phyloP scores from a whole-genome alignment of 1,284 basidiomycete species.

The Austropuccinia psidii region DNA sequence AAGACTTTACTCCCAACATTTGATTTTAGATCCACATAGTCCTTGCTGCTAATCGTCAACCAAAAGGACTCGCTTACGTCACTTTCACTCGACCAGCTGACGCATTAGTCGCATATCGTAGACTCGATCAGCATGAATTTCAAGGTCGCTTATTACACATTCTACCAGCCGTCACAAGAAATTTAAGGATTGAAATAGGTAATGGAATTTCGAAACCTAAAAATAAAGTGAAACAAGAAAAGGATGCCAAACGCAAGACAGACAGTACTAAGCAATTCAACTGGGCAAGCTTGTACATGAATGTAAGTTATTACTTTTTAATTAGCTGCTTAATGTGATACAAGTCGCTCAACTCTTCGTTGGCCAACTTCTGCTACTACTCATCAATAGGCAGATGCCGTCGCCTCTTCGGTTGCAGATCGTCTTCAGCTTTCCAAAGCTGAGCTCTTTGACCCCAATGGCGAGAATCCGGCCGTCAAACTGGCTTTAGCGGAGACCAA shows the following conservation, averaged over 20 bases:
- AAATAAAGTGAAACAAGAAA: constrained; percentile 54
- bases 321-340: neutral
- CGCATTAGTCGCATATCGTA: constrained; percentile 68
- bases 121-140: constrained; percentile 75
- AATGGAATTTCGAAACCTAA: neutral
- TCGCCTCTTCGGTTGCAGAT: constrained; percentile 71
- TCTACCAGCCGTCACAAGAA: constrained; percentile 68
- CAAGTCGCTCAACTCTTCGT: neutral
- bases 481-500: constrained; percentile 93
- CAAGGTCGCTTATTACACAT: constrained; percentile 89
- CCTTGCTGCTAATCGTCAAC: constrained; percentile 59
- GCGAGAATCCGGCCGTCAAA: constrained; percentile 62
- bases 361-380: neutral
- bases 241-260: constrained; percentile 60
- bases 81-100: constrained; percentile 61
- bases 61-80: constrained; percentile 76
- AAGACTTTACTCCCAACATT: too few species aligned
- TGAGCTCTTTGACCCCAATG: constrained; percentile 63
- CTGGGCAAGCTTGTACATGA: constrained; percentile 96
- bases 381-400: constrained; percentile 86
- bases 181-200: constrained; percentile 47
- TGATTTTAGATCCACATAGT: constrained; percentile 68
- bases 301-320: constrained; percentile 58
- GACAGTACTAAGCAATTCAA: constrained; percentile 77
- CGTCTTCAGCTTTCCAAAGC: constrained; percentile 74